These are phyloP conservation scores for Gossypium gossypioides DNA, from an alignment of 441 rosid genomes.

Conservation along the genomic window DNA sequence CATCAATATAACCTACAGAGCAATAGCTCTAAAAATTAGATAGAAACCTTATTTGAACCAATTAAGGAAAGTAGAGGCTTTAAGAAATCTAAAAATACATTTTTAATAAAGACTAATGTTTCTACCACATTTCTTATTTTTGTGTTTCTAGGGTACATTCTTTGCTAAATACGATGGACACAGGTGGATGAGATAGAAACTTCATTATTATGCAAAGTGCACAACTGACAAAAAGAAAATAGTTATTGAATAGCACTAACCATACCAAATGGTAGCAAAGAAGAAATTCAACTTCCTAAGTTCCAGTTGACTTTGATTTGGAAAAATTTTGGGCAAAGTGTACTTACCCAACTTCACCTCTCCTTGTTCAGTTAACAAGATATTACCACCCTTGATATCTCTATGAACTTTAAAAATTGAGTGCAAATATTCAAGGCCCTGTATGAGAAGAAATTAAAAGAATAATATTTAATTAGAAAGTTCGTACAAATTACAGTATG, in stretches of 20 bases:
- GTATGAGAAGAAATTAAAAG: conserved; percentile 20
- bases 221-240: not conserved
- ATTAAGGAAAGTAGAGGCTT: not conserved
- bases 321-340: conserved; percentile 7
- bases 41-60: not conserved
- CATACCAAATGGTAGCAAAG: not conserved
- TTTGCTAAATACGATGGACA: not conserved
- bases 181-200: not conserved
- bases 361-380: conserved; percentile 95
- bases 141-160: not conserved
- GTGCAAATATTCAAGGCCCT: conserved; percentile 98
- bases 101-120: not conserved
- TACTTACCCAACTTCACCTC: conserved; percentile 96
- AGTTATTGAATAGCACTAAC: not conserved
- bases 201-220: not conserved
- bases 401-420: conserved; percentile 95
- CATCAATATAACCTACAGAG: not conserved
- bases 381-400: conserved; percentile 98
- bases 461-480: not conserved
- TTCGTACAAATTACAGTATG: not conserved
- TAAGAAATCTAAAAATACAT: not conserved
- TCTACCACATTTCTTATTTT: not conserved
- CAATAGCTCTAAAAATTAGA: not conserved
- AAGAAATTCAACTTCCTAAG: conserved; percentile 3
- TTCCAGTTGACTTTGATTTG: not conserved